Percentiles rank a stretch among this genome's conserved stretches.
Evolutionary conservation across 805 yeast species (phyloP).

Genomic region (Komagataella kurtzmanii): DNA sequence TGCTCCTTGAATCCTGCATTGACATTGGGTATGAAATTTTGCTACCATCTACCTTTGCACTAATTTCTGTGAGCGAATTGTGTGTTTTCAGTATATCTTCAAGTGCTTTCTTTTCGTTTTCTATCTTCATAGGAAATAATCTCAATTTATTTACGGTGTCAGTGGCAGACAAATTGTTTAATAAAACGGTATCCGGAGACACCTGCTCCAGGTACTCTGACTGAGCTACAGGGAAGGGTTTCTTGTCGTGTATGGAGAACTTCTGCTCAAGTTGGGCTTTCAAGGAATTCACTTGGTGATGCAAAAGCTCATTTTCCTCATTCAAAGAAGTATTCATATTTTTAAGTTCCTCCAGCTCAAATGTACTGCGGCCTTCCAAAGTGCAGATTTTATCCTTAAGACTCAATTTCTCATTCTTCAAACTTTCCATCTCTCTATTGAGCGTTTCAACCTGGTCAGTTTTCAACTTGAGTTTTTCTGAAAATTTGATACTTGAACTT

Average conservation of each 20-base stretch:
- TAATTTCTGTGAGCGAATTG: neutral
- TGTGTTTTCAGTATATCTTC: neutral
- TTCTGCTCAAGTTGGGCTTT: neutral
- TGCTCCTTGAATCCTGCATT: neutral
- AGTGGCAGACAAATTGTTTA: neutral
- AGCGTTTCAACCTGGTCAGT: neutral
- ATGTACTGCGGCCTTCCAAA: neutral
- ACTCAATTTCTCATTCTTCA: neutral
- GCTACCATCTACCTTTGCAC: neutral
- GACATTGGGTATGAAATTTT: neutral
- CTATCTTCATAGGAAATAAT: neutral
- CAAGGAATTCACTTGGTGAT: neutral
- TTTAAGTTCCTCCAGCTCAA: conserved; percentile 36
- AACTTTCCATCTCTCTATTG: neutral
- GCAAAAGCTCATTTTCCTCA: conserved; percentile 54
- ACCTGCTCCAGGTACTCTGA: neutral
- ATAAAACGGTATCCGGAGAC: too few species aligned
- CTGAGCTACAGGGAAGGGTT: neutral
- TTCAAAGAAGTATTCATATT: conserved; percentile 43
- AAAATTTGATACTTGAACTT: neutral
- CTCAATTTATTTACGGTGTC: neutral
- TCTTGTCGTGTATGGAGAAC: neutral
- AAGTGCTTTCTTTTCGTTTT: neutral
- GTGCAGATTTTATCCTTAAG: neutral
- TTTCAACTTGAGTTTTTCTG: neutral